phyloP scores from a whole-genome alignment of 495 filamentous ascomycete genomes.

The Penicillium nucicola region DNA sequence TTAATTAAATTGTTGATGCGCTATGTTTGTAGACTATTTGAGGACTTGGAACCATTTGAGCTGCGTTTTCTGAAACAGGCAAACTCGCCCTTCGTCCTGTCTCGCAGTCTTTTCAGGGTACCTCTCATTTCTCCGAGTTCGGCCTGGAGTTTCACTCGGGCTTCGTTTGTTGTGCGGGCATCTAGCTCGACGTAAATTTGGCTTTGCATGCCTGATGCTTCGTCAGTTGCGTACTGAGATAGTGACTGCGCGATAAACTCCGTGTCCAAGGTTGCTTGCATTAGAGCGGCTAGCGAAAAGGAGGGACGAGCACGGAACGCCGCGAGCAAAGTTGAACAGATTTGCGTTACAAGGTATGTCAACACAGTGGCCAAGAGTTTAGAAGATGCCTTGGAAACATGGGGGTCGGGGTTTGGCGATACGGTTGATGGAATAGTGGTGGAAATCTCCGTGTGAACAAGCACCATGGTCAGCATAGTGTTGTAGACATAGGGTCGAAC shows the following conservation, averaged over 20 bases:
- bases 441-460: slow-evolving; percentile 86
- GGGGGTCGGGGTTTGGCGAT: slow-evolving; percentile 24
- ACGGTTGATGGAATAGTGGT: slow-evolving; percentile 59
- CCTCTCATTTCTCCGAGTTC: slow-evolving; percentile 87
- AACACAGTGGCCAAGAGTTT: slow-evolving; percentile 69
- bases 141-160: slow-evolving; percentile 70
- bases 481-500: slow-evolving; percentile 87
- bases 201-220: slow-evolving; percentile 72
- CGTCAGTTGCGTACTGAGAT: slow-evolving; percentile 80
- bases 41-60: slow-evolving; percentile 19
- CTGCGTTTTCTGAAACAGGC: slow-evolving; percentile 64
- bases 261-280: slow-evolving; percentile 95
- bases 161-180: slow-evolving; percentile 78
- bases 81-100: slow-evolving; percentile 83
- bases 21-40: slow-evolving; percentile 5
- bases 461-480: slow-evolving; percentile 74
- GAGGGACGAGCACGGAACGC: slow-evolving; percentile 63
- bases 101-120: slow-evolving; percentile 76
- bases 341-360: slow-evolving; percentile 74
- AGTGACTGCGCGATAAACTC: slow-evolving; percentile 96
- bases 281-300: slow-evolving; percentile 76
- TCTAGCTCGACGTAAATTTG: slow-evolving; percentile 89
- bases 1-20: background rate
- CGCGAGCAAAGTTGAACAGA: slow-evolving; percentile 65
- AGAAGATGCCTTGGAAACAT: slow-evolving; percentile 44